Conservation (phyloP, 441 rosid genomes). For the Rhodomyrtus psidioides region DNA sequence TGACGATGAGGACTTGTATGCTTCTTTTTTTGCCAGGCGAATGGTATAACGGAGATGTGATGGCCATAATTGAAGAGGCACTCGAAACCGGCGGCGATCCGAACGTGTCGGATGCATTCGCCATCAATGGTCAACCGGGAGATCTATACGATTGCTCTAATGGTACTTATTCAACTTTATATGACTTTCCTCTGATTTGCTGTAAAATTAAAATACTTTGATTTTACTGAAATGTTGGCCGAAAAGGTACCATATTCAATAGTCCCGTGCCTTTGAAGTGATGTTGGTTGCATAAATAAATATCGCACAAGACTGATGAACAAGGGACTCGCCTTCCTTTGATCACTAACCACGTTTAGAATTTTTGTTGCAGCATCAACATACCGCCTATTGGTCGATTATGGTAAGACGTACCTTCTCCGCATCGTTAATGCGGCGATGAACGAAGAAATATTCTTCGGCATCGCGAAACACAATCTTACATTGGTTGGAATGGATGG, state of each 20-base stretch:
- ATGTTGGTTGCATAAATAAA: not conserved
- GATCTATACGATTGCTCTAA: not conserved
- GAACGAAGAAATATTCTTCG: not conserved
- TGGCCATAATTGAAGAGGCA: not conserved
- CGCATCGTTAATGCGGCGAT: not conserved
- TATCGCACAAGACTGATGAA: not conserved
- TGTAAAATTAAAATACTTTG: not conserved
- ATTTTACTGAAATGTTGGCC: not conserved
- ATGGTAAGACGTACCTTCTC: not conserved
- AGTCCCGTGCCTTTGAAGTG: not conserved
- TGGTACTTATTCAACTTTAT: not conserved
- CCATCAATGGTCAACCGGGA: not conserved
- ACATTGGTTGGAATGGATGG: not conserved
- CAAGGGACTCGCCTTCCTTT: not conserved
- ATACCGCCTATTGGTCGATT: not conserved
- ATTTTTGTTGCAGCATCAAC: not conserved
- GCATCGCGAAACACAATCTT: not conserved
- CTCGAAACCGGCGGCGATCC: not conserved
- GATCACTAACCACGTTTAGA: not conserved
- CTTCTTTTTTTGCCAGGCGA: not conserved
- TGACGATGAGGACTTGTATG: not conserved
- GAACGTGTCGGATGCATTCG: not conserved
- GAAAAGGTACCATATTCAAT: not conserved
- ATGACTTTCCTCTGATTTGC: not conserved
- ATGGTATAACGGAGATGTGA: constrained; percentile 1